Base-by-base conservation (phyloP, 2,329 filamentous ascomycete genomes). In the Pseudogymnoascus destructans region DNA sequence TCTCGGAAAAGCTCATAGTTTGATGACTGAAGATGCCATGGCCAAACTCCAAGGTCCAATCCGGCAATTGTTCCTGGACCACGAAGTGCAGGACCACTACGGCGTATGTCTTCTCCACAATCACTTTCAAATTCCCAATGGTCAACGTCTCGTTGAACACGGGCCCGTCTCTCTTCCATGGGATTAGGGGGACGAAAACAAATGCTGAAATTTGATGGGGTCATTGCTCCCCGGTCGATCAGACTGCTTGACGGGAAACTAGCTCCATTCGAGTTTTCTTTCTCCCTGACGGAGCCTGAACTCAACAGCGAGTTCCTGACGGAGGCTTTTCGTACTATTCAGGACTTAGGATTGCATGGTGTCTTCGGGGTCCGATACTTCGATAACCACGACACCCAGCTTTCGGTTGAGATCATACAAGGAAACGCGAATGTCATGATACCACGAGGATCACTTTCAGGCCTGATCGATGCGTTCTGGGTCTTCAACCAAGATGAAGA, bases 51-150 rank as follows among this genome's bases (percentile, higher is more conserved):
- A 17, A 27, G 49, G 49, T 21, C 49, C 27, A 25, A 25, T 55
- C 25, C 49, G 49, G 49, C 21, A 17, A 27, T 21, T 55, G 27
- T 55, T 55, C 21, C 49, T 55, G 49, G 49, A 27, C 49, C 49
- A 55, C 15, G 11, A 55, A 55, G 49, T 25, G 27, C 15, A 55
- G 49, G 27, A 27, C n/a, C n/a, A 55, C 49, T 55, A 55, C 49
- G 49, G 49, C 15, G n/a, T 55, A 21, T 15, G 21, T 15, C 23
- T 42, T 25, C 49, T 55, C 3, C 49, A 55, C 21, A 27, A 27
- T 25, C 49, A 55, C 49, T 55, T 55, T 55, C 49, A 55, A 55
- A 55, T 55, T 15, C 6, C 49, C 21, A 17, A 17, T 55, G n/a
- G 21, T 27, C 49, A 55, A 21, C 49, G 49, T 55, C 49, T 55